Base-by-base conservation (phyloP, 2,329 filamentous ascomycete genomes). In the Phaeoacremonium minimum region DNA sequence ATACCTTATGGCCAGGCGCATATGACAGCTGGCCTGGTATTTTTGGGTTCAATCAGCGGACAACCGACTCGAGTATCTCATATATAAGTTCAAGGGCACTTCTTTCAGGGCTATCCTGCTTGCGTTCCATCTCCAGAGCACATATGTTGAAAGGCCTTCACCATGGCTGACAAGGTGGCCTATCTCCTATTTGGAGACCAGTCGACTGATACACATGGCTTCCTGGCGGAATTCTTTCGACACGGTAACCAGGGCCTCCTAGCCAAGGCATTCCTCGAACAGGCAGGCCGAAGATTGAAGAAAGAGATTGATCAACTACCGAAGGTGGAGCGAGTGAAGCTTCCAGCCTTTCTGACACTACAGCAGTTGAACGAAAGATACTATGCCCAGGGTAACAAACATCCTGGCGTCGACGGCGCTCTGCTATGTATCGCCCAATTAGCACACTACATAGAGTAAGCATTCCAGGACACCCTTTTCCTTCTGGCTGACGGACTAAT, bases 121-220 rank as follows among this genome's bases (percentile, higher is more conserved):
- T 9, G 22, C n/a, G n/a, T n/a, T n/a, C 22, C 22, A n/a, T 26
- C 22, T 26, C 22, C n/a, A 26, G 22, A 2, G n/a, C 9, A 44
- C 43, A 41, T 40, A 51, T 47, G 48, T 46, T 46, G 43, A 52
- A 46, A 46, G 43, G 35, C 36, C 28, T 49, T 48, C 55, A 62
- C 44, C 42, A 71, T 70, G 67, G 63, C 59, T 51, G 57, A 64
- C 57, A 58, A 67, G 53, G 61, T 73, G 57, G 64, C 66, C 35
- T 75, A 71, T 55, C 72, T 83, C 57, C 73, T 85, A 44, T 84
- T 85, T 55, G 81, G 81, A 63, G 82, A 86, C 54, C 82, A 86
- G 61, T 85, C 81, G 42, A 70, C 79, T 49, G 78, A 83, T 56
- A 80, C 80, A 49, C 76, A 83, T 53, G 66, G 64, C 47, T 77